A percentile compares a stretch with the other conserved stretches of the same genome.
Conservation (phyloP, 129 eudicot genomes). For the Centella asiatica region DNA sequence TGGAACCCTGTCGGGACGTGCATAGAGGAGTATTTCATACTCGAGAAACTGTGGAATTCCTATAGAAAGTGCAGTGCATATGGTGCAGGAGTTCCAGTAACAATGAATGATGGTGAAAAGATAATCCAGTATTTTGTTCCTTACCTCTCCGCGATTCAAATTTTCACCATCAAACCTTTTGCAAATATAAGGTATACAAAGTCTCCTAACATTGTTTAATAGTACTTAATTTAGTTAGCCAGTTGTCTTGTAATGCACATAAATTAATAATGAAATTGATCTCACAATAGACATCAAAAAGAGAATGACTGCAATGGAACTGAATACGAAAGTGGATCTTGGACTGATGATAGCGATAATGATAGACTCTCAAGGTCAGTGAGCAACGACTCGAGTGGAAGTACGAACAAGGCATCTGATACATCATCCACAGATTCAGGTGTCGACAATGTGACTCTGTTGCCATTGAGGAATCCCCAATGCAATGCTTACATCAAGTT, state of each 20-base stretch:
- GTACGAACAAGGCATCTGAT: constrained; percentile 8
- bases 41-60: constrained; percentile 37
- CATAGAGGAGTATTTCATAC: constrained; percentile 8
- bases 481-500: constrained; percentile 23
- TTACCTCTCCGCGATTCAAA: constrained; percentile 37
- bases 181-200: constrained; percentile 1
- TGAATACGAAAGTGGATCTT: constrained; percentile 10
- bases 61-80: constrained; percentile 45
- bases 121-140: constrained; percentile 41
- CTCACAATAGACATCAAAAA: not conserved
- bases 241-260: not conserved
- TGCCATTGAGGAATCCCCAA: not conserved
- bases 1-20: not conserved
- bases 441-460: constrained; percentile 1
- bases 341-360: constrained; percentile 15
- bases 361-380: constrained; percentile 11
- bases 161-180: constrained; percentile 19
- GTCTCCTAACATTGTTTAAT: too few species aligned
- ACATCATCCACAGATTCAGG: constrained; percentile 8
- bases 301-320: not conserved
- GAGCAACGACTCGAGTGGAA: constrained; percentile 12
- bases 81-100: constrained; percentile 29
- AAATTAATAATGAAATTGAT: not conserved
- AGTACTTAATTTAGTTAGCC: too few species aligned
- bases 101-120: constrained; percentile 4